Conservation (phyloP, 2,329 filamentous ascomycete species). For the Daldinia eschscholtzii region DNA sequence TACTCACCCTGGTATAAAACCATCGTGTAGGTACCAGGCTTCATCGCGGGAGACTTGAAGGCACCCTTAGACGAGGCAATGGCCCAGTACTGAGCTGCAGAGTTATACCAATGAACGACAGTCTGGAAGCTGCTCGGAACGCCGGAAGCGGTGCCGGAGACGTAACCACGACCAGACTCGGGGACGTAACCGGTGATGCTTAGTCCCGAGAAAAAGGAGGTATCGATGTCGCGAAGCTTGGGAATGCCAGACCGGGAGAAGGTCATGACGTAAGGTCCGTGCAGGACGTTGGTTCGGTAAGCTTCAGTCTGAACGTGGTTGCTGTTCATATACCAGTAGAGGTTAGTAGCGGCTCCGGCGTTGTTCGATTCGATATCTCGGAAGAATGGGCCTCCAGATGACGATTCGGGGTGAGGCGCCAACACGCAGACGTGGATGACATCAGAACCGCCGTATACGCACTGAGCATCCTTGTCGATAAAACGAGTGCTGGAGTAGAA, state of each 20-base stretch:
- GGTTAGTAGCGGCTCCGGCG: constrained; percentile 66
- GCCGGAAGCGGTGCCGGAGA: constrained; percentile 71
- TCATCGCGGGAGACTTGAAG: constrained; percentile 75
- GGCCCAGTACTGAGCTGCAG: constrained; percentile 73
- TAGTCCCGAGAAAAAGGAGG: constrained; percentile 71
- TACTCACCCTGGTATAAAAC: constrained; percentile 72
- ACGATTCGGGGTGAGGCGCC: constrained; percentile 68
- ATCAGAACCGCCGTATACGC: constrained; percentile 64
- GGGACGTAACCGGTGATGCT: constrained; percentile 70
- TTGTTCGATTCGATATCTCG: constrained; percentile 76
- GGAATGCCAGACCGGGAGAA: constrained; percentile 72
- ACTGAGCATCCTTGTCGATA: constrained; percentile 75
- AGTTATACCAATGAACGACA: constrained; percentile 76
- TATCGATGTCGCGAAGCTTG: constrained; percentile 60
- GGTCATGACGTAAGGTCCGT: constrained; percentile 73
- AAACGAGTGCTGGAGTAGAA: constrained; percentile 78
- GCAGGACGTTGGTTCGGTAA: constrained; percentile 69
- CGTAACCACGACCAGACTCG: constrained; percentile 67
- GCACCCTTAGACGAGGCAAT: constrained; percentile 66
- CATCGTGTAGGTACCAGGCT: constrained; percentile 76
- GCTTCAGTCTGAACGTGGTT: constrained; percentile 72
- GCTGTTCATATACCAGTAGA: constrained; percentile 79
- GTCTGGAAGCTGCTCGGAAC: constrained; percentile 64
- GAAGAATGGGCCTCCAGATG: constrained; percentile 75
- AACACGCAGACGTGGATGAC: constrained; percentile 72